phyloP scores from a whole-genome alignment of 108 stramenopile genomes.

The Cyclotella cryptica region DNA sequence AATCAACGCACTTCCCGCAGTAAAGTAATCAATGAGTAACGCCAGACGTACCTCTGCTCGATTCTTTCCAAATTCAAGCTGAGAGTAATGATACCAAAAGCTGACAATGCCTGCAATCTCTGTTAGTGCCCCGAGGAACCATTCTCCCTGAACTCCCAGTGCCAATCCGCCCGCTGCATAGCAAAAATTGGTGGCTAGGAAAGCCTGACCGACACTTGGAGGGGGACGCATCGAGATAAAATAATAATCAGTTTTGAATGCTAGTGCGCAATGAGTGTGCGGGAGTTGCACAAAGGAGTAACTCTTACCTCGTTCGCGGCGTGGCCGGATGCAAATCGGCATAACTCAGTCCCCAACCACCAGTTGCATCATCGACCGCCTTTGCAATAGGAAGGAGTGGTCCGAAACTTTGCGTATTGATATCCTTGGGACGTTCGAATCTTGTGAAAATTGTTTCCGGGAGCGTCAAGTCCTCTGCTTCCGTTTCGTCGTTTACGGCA shows the following conservation, averaged over 20 bases:
- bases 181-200: constrained; percentile 81
- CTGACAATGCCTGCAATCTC: constrained; percentile 76
- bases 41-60: constrained; percentile 69
- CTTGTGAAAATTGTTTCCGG: constrained; percentile 5
- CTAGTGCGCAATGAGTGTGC: too few relatives aligned
- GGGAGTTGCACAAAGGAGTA: neutral
- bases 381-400: constrained; percentile 64
- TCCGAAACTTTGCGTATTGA: constrained; percentile 41
- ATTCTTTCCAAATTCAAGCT: constrained; percentile 66
- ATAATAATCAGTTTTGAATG: neutral
- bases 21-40: constrained; percentile 76
- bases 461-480: neutral
- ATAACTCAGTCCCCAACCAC: constrained; percentile 78
- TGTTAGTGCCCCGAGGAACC: constrained; percentile 66
- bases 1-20: constrained; percentile 61
- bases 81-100: constrained; percentile 82
- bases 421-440: constrained; percentile 4
- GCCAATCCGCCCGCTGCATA: constrained; percentile 72
- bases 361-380: constrained; percentile 67
- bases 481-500: neutral
- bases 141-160: constrained; percentile 61
- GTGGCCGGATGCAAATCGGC: constrained; percentile 79
- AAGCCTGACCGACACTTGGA: constrained; percentile 61
- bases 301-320: constrained; percentile 41
- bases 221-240: neutral